Base-by-base conservation (phyloP, 2,329 filamentous ascomycete genomes). In the Leptosphaerulina australis region DNA sequence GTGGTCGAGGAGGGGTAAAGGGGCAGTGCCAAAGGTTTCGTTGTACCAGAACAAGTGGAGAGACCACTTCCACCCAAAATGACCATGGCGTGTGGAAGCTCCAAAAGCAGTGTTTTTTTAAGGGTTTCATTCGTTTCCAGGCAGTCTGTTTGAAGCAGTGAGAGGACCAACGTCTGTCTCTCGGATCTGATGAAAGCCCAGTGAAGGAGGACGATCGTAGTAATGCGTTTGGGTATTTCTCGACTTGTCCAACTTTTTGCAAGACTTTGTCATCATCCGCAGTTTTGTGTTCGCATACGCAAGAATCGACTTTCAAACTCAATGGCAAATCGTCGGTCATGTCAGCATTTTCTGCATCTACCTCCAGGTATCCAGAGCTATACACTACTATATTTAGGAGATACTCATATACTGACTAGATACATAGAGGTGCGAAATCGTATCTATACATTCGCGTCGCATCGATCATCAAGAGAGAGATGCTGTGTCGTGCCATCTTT, bases 1-100 rank as follows among this genome's bases (percentile, higher is more conserved):
- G 40, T 30, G 40, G 40, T 21, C 26, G 35, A 12, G 8, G 30
- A 35, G 40, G 40, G 40, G 40, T 21, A 35, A 44, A 12, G 17
- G 24, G 12, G 7, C 20, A 15, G 12, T 10, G 3, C 22, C 12
- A 15, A 4, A 14, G 30, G 15, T 29, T 14, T 11, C 4, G 31
- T 35, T 14, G 31, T 22, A 3, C n/a, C n/a, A 4, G 15, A 5
- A 14, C 4, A 4, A 14, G 2, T 3, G 14, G 18, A 20, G 30
- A 11, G 29, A 17, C 30, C 15, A 33, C 15, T 17, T 33, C 5
- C 18, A 10, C 30, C 12, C 21, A 28, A 35, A 17, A 10, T 8
- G 10, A 8, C 4, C 15, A 33, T 3, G 5, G 5, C 10, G 10
- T 30, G 28, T n/a, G 14, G 15, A 31, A 17, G 14, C 8, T n/a